Conservation (phyloP, 2,329 filamentous ascomycete genomes). For the Ophiostoma pallidulum region DNA sequence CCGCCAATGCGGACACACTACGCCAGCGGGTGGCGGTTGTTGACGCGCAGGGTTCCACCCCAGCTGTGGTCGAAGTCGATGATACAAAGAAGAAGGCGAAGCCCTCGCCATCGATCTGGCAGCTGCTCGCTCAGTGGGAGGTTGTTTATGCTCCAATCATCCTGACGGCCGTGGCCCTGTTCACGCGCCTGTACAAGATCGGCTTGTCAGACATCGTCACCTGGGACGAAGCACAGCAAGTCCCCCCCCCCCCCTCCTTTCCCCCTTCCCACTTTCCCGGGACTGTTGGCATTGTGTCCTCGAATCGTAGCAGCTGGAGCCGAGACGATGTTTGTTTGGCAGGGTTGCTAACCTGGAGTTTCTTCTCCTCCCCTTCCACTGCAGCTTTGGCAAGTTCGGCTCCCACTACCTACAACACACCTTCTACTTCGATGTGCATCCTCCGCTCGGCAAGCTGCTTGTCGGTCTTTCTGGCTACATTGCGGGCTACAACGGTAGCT, state of each 20-base stretch:
- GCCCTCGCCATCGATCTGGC: slow-evolving; percentile 48
- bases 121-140: slow-evolving; percentile 56
- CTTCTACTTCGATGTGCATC: slow-evolving; percentile 88
- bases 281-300: not conserved
- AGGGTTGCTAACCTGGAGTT: slow-evolving; percentile 6
- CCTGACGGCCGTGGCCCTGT: slow-evolving; percentile 53
- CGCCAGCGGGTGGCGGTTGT: slow-evolving; percentile 42
- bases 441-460: slow-evolving; percentile 95
- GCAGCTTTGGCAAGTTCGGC: slow-evolving; percentile 89
- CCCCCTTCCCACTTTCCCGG: not conserved
- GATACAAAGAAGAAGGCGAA: slow-evolving; percentile 49
- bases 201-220: slow-evolving; percentile 58
- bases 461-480: slow-evolving; percentile 93
- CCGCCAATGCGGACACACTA: slow-evolving; percentile 46
- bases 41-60: slow-evolving; percentile 27
- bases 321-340: too few species aligned
- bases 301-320: too few species aligned
- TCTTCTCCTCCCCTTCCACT: slow-evolving; percentile 12
- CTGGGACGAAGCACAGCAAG: slow-evolving; percentile 58
- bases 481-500: slow-evolving; percentile 96
- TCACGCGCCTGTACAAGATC: slow-evolving; percentile 61
- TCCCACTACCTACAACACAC: slow-evolving; percentile 98
- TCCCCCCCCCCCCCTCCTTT: slow-evolving; percentile 14
- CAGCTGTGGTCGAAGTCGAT: slow-evolving; percentile 35
- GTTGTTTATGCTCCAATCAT: slow-evolving; percentile 51